These are phyloP conservation scores for Dendrostoma leiphaemia DNA, from an alignment of 2,329 filamentous ascomycete species.

Conservation along the genomic window DNA sequence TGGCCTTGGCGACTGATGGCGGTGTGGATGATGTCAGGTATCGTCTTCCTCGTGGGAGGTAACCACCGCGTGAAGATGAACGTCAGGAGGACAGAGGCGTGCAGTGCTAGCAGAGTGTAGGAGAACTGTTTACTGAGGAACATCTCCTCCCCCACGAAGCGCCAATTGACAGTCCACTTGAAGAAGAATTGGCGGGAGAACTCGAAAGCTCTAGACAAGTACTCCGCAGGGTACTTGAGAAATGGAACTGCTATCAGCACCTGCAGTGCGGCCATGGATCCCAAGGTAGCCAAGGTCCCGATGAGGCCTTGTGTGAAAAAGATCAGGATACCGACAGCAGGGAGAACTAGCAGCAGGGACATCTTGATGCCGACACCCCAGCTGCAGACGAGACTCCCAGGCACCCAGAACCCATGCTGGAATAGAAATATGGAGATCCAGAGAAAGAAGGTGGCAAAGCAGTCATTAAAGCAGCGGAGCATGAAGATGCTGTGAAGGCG, in stretches of 20 bases:
- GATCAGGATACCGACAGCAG: constrained; percentile 74
- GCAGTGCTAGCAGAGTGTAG: constrained; percentile 60
- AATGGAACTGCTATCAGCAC: constrained; percentile 68
- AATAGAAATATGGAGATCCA: constrained; percentile 79
- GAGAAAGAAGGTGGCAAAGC: constrained; percentile 79
- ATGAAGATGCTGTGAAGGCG: constrained; percentile 91
- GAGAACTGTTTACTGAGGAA: constrained; percentile 74
- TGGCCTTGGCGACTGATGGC: constrained; percentile 43
- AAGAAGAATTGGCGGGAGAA: constrained; percentile 88
- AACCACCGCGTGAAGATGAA: constrained; percentile 73
- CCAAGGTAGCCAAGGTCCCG: constrained; percentile 51
- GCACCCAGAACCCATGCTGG: constrained; percentile 71
- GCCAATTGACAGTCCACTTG: constrained; percentile 99
- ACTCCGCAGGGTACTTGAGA: constrained; percentile 64
- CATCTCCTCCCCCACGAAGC: constrained; percentile 79
- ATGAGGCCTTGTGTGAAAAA: constrained; percentile 76
- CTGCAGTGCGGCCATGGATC: constrained; percentile 43
- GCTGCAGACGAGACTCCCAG: constrained; percentile 71
- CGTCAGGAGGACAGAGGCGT: constrained; percentile 61
- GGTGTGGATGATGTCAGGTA: constrained; percentile 51
- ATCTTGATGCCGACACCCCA: constrained; percentile 91
- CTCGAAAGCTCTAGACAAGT: constrained; percentile 83
- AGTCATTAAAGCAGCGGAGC: constrained; percentile 93
- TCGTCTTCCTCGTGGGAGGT: constrained; percentile 59
- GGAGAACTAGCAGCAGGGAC: constrained; percentile 79